Evolutionary conservation across 345 rosid genomes (phyloP), one percentile per base, ranked within the genome.

Genomic region (Ailanthus altissimus): DNA sequence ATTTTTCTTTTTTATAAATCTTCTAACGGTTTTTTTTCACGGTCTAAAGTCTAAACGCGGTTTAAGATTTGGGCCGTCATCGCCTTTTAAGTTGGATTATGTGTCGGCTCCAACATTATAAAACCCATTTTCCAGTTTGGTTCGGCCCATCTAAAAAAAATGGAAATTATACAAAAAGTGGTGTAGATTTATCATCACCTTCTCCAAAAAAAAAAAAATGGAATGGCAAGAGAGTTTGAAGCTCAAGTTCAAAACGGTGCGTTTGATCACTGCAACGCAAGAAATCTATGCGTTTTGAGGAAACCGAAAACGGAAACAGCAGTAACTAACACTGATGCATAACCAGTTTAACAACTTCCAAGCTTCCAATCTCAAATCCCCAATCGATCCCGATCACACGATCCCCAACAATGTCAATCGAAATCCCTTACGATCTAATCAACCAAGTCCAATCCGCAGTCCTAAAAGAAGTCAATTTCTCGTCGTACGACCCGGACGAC

Each of bases 371-470:
- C 60, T 25, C 1, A 8, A 23, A 36, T 28, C 62, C 46, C 23
- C 38, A 32, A 32, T 32, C 3, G 16, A 56, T 42, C 75, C 51
- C 63, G 18, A 13, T n/a, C 73, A 40, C 66, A 28, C 12, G 59
- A 60, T 49, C 71, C 76, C 77, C 47, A 78, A 58, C 69, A 85
- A 91, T 92, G 98, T 77, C 88, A 65, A 68, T 82, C 72, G 89
- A 85, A 78, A 84, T 89, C 65, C 92, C 98, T 1, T 36, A 73
- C 79, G 91, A 90, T 79, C 81, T 82, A 75, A 89, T 95, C 16
- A 82, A 79, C 68, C 76, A 80, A 65, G 84, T 95, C 16, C 88
- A 88, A 83, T 75, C 83, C 84, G 88, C 90, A 20, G 91, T 92
- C 25, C 97, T 97, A 0, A 80, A 78, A 5, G 90, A 90, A 56